A percentile compares a stretch with the other conserved stretches of the same genome.
Evolutionary conservation across 768 basidiomycete species (phyloP).

Genomic region (Cystofilobasidium macerans): DNA sequence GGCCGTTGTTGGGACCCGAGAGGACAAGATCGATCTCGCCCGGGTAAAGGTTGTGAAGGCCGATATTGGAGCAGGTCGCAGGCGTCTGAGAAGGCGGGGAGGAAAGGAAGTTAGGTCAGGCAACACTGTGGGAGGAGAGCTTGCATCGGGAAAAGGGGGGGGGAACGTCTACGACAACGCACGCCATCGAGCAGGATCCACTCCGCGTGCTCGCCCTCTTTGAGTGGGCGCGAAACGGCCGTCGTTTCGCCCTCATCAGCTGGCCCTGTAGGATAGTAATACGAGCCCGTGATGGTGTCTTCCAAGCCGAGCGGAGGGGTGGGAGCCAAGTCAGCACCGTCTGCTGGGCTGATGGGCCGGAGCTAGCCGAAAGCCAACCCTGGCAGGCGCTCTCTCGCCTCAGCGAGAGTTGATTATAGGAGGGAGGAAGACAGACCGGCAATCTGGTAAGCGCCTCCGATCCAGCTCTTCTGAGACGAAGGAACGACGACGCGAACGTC

Average conservation of each 20-base stretch:
- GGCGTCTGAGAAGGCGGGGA: constrained; percentile 39
- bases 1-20: constrained; percentile 36
- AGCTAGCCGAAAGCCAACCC: too few relatives aligned
- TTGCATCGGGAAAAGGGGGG: not conserved
- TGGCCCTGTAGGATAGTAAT: constrained; percentile 39
- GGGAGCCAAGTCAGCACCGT: not conserved
- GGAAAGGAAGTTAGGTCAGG: not conserved
- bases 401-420: too few relatives aligned
- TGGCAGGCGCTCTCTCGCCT: too few relatives aligned
- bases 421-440: constrained; percentile 2
- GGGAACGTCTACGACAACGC: constrained; percentile 28
- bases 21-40: constrained; percentile 74
- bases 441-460: constrained; percentile 18
- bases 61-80: constrained; percentile 83
- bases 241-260: constrained; percentile 54
- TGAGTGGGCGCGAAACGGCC: constrained; percentile 51
- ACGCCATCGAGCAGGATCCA: constrained; percentile 80
- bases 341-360: not conserved
- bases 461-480: constrained; percentile 39
- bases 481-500: constrained; percentile 41
- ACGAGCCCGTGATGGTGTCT: constrained; percentile 35
- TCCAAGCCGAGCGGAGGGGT: constrained; percentile 28
- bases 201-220: constrained; percentile 67
- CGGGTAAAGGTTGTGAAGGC: constrained; percentile 74
- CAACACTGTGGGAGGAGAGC: not conserved